Conservation (phyloP, 805 yeast species). For the Pichia gijzeniarum region DNA sequence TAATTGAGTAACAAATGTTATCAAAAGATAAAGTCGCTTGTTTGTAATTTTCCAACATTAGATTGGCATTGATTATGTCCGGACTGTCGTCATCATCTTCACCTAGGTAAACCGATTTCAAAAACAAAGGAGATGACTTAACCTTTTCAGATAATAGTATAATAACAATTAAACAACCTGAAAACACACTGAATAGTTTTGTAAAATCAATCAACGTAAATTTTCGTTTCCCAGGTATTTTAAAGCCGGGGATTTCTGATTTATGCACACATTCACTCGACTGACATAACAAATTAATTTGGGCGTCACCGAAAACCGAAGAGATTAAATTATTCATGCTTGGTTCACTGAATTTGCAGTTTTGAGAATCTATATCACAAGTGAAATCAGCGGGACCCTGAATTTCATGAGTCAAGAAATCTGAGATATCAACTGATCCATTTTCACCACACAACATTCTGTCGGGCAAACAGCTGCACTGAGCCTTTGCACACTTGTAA, state of each 20-base stretch:
- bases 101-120: slow-evolving; percentile 22
- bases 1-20: slow-evolving; percentile 55
- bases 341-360: slow-evolving; percentile 86
- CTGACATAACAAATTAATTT: slow-evolving; percentile 70
- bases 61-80: slow-evolving; percentile 28
- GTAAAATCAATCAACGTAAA: slow-evolving; percentile 42
- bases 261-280: slow-evolving; percentile 92
- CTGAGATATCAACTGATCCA: slow-evolving; percentile 92
- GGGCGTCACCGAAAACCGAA: slow-evolving; percentile 92
- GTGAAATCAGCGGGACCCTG: slow-evolving; percentile 89
- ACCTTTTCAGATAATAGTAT: slow-evolving; percentile 42
- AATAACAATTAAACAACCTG: slow-evolving; percentile 37
- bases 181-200: slow-evolving; percentile 38
- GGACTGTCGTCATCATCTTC: slow-evolving; percentile 30
- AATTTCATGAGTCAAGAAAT: slow-evolving; percentile 83
- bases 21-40: slow-evolving; percentile 77
- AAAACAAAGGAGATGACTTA: slow-evolving; percentile 58
- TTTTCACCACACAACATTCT: slow-evolving; percentile 89
- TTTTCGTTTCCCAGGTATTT: slow-evolving; percentile 48
- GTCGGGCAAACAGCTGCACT: slow-evolving; percentile 89
- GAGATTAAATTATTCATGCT: slow-evolving; percentile 89
- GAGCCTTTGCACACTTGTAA: slow-evolving; percentile 68
- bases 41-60: slow-evolving; percentile 42
- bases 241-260: slow-evolving; percentile 89
- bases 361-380: slow-evolving; percentile 57